A percentile compares a stretch with the other conserved stretches of the same genome.
Conservation (phyloP, 129 eudicot species). For the Tagetes erecta region DNA sequence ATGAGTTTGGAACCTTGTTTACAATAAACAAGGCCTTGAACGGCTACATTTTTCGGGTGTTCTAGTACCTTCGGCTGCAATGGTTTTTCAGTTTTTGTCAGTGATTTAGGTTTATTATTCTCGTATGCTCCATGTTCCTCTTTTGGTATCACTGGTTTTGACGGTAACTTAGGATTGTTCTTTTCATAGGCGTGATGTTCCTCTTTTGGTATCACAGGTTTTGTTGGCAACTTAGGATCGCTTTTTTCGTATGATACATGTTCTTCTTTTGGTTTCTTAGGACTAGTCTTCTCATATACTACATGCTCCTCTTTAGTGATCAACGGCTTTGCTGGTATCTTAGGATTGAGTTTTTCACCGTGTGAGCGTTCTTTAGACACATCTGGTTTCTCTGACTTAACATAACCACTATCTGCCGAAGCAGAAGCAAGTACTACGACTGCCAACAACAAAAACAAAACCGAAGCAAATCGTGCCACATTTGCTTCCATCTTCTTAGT, state of each 20-base stretch:
- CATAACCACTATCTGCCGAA: constrained; percentile 29
- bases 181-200: not conserved
- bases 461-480: constrained; percentile 2
- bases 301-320: not conserved
- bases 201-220: not conserved
- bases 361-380: not conserved
- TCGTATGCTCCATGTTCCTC: constrained; percentile 2
- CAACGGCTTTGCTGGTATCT: not conserved
- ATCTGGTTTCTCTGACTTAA: constrained; percentile 7
- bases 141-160: constrained; percentile 20
- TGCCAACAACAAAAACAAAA: constrained; percentile 27
- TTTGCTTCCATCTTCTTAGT: constrained; percentile 30
- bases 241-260: not conserved
- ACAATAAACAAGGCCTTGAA: constrained; percentile 61
- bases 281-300: not conserved
- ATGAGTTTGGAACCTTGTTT: constrained; percentile 37
- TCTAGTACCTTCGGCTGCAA: constrained; percentile 16
- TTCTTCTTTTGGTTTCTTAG: constrained; percentile 19
- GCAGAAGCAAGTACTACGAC: constrained; percentile 15
- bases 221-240: not conserved
- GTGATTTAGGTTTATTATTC: not conserved
- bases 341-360: not conserved
- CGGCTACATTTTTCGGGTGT: constrained; percentile 38
- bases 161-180: constrained; percentile 8
- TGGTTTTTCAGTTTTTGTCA: constrained; percentile 23